Conservation (phyloP, 352 stramenopile genomes). For the Globisporangium carolinianum region DNA sequence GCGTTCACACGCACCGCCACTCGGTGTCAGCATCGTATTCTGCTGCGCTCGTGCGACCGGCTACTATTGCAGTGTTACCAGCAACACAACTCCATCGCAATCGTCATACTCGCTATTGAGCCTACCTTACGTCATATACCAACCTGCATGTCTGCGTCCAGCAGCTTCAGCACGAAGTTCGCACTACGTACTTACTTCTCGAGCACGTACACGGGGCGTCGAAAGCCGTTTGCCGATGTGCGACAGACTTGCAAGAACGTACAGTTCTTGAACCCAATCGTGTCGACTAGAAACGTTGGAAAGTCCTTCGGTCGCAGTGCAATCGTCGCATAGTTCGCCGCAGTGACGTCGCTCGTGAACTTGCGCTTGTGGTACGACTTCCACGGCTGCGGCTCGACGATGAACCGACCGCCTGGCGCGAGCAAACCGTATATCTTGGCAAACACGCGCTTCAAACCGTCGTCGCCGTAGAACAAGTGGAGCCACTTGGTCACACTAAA, state of each 20-base stretch:
- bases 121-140: too few relatives aligned
- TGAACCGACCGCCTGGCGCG: conserved; percentile 49
- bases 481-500: conserved; percentile 91
- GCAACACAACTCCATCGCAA: too few relatives aligned
- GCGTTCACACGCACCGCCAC: neutral
- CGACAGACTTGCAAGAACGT: conserved; percentile 71
- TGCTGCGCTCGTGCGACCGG: too few relatives aligned
- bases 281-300: conserved; percentile 40
- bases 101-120: neutral
- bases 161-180: neutral
- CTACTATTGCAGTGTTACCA: too few relatives aligned
- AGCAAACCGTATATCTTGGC: conserved; percentile 55
- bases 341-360: conserved; percentile 72
- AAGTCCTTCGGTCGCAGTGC: conserved; percentile 73
- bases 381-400: conserved; percentile 85
- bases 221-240: conserved; percentile 70
- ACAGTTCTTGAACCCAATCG: conserved; percentile 57
- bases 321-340: conserved; percentile 64
- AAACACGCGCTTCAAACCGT: conserved; percentile 77
- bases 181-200: conserved; percentile 26
- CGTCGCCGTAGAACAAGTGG: conserved; percentile 83
- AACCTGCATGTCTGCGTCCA: too few relatives aligned
- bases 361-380: conserved; percentile 87
- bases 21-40: neutral
- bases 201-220: conserved; percentile 68